These are phyloP conservation scores for Macrophomina pseudophaseolina DNA, from an alignment of 2,329 filamentous ascomycete genomes.

Conservation along the genomic window DNA sequence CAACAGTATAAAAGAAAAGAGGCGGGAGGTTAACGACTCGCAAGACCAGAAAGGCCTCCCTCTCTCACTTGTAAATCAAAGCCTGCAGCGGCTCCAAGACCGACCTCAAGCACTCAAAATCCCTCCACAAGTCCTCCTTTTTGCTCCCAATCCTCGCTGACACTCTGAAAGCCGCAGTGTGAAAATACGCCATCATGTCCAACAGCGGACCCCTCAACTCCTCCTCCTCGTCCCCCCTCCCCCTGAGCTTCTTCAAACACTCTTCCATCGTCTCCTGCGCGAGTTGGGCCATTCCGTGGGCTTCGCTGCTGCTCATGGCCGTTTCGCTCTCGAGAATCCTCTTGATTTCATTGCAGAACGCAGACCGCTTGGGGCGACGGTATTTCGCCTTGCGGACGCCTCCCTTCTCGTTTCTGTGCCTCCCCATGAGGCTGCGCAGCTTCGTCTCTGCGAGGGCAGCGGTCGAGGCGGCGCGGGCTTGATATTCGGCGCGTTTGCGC, in stretches of 20 bases:
- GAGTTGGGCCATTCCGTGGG: neutral
- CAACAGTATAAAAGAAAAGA: no score
- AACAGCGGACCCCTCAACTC: neutral
- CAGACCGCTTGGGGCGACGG: neutral
- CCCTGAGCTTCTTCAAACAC: neutral
- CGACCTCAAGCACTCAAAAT: neutral
- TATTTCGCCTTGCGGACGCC: neutral
- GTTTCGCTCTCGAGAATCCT: neutral
- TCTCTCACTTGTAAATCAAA: neutral
- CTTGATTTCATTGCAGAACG: neutral
- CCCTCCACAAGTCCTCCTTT: neutral
- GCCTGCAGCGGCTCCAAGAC: neutral
- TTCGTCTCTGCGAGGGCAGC: neutral
- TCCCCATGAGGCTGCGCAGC: neutral
- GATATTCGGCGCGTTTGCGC: neutral
- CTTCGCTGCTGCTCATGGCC: neutral
- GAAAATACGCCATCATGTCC: neutral
- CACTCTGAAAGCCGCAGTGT: neutral
- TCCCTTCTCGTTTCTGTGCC: neutral
- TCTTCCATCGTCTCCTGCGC: neutral
- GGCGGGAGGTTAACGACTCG: no score
- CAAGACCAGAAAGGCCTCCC: no score
- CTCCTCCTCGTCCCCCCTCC: neutral
- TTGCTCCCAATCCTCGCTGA: no score
- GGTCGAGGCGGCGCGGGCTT: neutral